phyloP scores from a whole-genome alignment of 805 yeast genomes.

The Yarrowia sp. region DNA sequence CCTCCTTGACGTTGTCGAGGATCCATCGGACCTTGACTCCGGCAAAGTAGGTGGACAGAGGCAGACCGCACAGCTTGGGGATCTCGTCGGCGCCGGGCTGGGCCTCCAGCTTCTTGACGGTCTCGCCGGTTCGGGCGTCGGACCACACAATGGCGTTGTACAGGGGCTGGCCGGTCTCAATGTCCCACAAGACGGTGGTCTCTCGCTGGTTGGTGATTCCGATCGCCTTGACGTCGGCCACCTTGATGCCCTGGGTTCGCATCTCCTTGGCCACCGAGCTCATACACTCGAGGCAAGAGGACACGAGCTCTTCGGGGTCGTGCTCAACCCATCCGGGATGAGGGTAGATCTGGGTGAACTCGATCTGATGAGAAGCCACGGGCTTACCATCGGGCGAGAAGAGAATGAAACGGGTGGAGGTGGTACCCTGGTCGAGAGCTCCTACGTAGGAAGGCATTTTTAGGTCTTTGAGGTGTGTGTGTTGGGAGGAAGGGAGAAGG shows the following conservation, averaged over 20 bases:
- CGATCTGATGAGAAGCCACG: constrained; percentile 85
- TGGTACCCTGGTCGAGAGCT: constrained; percentile 84
- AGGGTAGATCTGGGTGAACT: constrained; percentile 55
- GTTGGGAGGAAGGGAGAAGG: not conserved
- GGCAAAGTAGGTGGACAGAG: constrained; percentile 86
- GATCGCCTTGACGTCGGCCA: constrained; percentile 58
- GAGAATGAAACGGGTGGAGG: constrained; percentile 83
- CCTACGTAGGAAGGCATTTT: constrained; percentile 45
- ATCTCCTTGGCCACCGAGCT: constrained; percentile 40
- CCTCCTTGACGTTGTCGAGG: constrained; percentile 69
- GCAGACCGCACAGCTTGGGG: constrained; percentile 73
- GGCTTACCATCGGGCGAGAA: constrained; percentile 73
- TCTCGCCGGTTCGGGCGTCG: constrained; percentile 78
- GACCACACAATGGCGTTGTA: constrained; percentile 94
- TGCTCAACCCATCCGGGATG: constrained; percentile 80
- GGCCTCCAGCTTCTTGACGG: constrained; percentile 61
- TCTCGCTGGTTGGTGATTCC: constrained; percentile 97
- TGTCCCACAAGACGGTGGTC: constrained; percentile 83
- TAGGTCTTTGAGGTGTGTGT: not conserved
- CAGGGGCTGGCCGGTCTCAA: constrained; percentile 75
- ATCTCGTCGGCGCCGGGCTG: constrained; percentile 57
- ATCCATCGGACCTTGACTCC: constrained; percentile 90
- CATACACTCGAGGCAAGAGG: constrained; percentile 77
- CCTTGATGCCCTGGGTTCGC: constrained; percentile 35
- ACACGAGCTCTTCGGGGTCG: constrained; percentile 77